Base-by-base conservation (phyloP, 2,329 filamentous ascomycete species). In the Didymella arachidicola region DNA sequence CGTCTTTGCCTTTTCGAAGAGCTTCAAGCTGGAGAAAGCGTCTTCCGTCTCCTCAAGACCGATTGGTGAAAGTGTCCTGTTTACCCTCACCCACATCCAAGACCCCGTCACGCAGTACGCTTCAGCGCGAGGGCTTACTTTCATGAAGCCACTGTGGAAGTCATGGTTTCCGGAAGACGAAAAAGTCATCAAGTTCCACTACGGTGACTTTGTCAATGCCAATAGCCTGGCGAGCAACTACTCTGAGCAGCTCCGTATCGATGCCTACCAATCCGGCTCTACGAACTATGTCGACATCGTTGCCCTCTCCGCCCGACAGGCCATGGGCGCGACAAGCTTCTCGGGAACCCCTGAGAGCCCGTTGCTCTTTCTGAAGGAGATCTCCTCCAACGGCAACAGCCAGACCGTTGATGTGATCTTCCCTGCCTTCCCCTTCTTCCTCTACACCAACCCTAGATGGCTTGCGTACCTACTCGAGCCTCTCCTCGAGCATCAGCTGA, bases 401-500 rank as follows among this genome's bases (percentile, higher is more conserved):
- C 91, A 95, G 72, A 95, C 91, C 0, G 89, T 95, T 11, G 91
- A 94, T 78, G 90, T 96, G 56, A 94, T 96, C 67, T 95, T 93
- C 79, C 92, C 91, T 0, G 85, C 91, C 0, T 93, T 92, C 77
- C 91, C 92, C 0, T 95, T 94, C 82, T 94, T 94, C 80, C 75
- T 94, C 19, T 95, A 94, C 72, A 93, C 91, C 18, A 93, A 93
- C 66, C 91, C 91, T 2, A 82, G 86, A 58, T 94, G 91, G 90
- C 80, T 93, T 56, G 89, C 87, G 1, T 93, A 93, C 70, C 81
- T 94, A 3, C 80, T 95, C 4, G 90, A 94, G 73, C 91, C 91
- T 6, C 80, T 94, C 25, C 83, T 95, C 51, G 91, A 95, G 77
- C 90, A 95, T 74, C 91, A 91, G 81, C 78, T 91, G 25, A 92